phyloP scores from a whole-genome alignment of 177 flowering plant species.

The Telopea speciosissima region DNA sequence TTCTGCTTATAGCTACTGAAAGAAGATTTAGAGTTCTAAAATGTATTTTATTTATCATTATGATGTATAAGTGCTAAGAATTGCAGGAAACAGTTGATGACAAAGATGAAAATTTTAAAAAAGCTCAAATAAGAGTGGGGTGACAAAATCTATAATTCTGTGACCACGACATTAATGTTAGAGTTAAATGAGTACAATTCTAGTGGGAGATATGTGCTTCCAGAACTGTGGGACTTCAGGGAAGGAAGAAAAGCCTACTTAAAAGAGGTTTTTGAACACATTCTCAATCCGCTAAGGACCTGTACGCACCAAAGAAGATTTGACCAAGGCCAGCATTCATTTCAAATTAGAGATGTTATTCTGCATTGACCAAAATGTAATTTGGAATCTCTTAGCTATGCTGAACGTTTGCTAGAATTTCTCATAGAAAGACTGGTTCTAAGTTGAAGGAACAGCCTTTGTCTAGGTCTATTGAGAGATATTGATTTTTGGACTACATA shows the following conservation, averaged over 20 bases:
- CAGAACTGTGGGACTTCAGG: conserved; percentile 32
- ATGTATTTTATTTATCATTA: neutral
- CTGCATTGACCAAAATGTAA: neutral
- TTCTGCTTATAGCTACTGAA: neutral
- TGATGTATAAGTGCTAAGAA: neutral
- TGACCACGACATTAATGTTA: conserved; percentile 19
- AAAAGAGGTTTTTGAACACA: conserved; percentile 21
- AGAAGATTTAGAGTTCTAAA: no score
- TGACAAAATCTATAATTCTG: conserved; percentile 20
- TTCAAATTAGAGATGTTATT: neutral
- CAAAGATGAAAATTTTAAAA: conserved; percentile 21
- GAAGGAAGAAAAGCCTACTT: conserved; percentile 28
- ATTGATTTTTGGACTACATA: no score
- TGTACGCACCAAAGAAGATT: conserved; percentile 1
- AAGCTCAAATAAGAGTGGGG: conserved; percentile 21
- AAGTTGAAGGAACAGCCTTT: no score
- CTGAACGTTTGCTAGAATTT: no score
- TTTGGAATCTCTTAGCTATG: neutral
- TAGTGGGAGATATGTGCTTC: conserved; percentile 27
- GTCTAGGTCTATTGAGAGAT: no score
- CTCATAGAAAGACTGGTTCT: no score
- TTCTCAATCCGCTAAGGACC: conserved; percentile 17
- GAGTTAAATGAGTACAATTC: conserved; percentile 35
- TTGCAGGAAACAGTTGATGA: conserved; percentile 25
- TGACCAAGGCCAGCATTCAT: neutral